Conservation (phyloP, 164 flowering plant genomes). For the Vitis vinifera region ASM3070453v1 NC_081810.1:1212501-1213000, state of each 20-base stretch:
- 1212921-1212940: conserved; percentile 35
- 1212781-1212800: conserved; percentile 48
- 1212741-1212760: conserved; percentile 49
- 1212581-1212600: conserved; percentile 27
- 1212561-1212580: conserved; percentile 68
- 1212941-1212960: conserved; percentile 45
- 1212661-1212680: conserved; percentile 39
- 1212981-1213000: conserved; percentile 47
- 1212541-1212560: conserved; percentile 62
- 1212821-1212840: conserved; percentile 51
- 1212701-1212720: conserved; percentile 46
- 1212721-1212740: conserved; percentile 39
- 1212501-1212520: conserved; percentile 45
- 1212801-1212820: conserved; percentile 35
- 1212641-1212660: conserved; percentile 59
- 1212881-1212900: conserved; percentile 31
- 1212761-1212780: conserved; percentile 61
- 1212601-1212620: conserved; percentile 43
- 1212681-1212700: conserved; percentile 44
- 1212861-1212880: conserved; percentile 52
- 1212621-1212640: conserved; percentile 46
- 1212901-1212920: conserved; percentile 37
- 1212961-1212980: conserved; percentile 55
- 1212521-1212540: conserved; percentile 55
- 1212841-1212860: conserved; percentile 56